Conservation (phyloP, 257 asterid species). For the Petrea volubilis region DNA sequence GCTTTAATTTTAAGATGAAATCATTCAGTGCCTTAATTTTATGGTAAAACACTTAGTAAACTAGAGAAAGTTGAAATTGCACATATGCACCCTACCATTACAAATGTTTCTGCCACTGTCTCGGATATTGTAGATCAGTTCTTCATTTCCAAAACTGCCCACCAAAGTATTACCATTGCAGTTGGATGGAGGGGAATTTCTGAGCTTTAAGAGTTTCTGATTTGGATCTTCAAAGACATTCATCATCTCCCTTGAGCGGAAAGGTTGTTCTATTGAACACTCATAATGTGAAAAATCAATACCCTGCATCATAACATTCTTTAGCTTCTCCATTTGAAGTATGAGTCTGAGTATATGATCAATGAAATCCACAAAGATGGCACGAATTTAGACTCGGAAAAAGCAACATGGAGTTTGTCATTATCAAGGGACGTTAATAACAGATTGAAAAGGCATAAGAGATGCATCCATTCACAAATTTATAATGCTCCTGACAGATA, state of each 20-base stretch:
- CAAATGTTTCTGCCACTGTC: conserved; percentile 33
- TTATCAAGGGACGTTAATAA: conserved; percentile 8
- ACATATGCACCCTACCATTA: conserved; percentile 40
- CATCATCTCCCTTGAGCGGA: conserved; percentile 37
- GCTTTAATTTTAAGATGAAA: neutral
- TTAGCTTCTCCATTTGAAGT: conserved; percentile 23
- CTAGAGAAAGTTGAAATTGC: conserved; percentile 1
- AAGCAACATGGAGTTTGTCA: conserved; percentile 13
- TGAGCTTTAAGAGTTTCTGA: conserved; percentile 24
- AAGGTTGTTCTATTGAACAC: conserved; percentile 38
- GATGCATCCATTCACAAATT: neutral
- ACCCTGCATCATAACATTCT: conserved; percentile 50
- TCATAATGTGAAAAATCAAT: conserved; percentile 34
- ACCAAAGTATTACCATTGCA: conserved; percentile 19
- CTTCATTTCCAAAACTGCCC: conserved; percentile 40
- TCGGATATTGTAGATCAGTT: conserved; percentile 29
- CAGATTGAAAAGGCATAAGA: conserved; percentile 4
- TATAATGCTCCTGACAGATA: conserved; percentile 12
- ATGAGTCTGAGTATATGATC: conserved; percentile 8
- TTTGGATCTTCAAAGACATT: conserved; percentile 31
- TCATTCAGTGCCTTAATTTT: conserved; percentile 6
- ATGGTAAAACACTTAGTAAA: conserved; percentile 14
- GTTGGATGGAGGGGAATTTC: conserved; percentile 36
- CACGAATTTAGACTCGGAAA: neutral
- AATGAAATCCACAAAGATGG: conserved; percentile 9